Evolutionary conservation across 345 rosid genomes (phyloP), one percentile per base, ranked within the genome.

Genomic region (Acer campestre): DNA sequence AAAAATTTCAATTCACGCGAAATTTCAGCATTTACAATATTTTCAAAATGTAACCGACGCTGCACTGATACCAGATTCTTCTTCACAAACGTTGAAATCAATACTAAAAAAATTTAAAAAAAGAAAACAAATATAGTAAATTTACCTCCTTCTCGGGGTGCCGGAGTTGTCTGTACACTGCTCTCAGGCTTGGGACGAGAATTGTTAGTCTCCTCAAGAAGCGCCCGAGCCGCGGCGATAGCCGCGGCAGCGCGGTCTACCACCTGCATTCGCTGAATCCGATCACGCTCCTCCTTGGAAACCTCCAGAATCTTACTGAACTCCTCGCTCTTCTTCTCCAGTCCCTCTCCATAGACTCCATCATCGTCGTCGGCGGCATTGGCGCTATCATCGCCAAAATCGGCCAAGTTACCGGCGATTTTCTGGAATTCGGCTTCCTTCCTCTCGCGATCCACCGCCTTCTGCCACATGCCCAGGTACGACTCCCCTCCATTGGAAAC

Each of bases 161-260:
- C 70, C 58, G 61, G 20, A 61, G 56, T 62, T 73, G 38, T 20
- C 38, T 0, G 38, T 61, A 38, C 76, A 61, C 48, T 59, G 35
- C 68, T 40, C 53, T 59, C 48, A 17, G 62, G 51, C 4, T 78
- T 56, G 3, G 59, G 18, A 10, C 10, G 66, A 23, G 68, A 67
- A 13, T 83, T 66, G 23, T 31, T 78, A 8, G 74, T 86, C 69
- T 89, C 89, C 73, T 84, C 75, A 44, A 93, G 79, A 68, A 93
- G 61, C 3, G 95, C 86, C 9, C 80, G 89, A 29, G 95, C 98
- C 0, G 98, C 98, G 0, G 97, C 88, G 20, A 95, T 92, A 0
- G 98, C 95, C 0, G 98, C 97, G 0, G 93, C 94, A 0, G 97
- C 98, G 0, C 98, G 95, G 82, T 95, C 98, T 6, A 95, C 78